Evolutionary conservation across 495 filamentous ascomycete species (phyloP).

Genomic region (Neurospora cerealis): DNA sequence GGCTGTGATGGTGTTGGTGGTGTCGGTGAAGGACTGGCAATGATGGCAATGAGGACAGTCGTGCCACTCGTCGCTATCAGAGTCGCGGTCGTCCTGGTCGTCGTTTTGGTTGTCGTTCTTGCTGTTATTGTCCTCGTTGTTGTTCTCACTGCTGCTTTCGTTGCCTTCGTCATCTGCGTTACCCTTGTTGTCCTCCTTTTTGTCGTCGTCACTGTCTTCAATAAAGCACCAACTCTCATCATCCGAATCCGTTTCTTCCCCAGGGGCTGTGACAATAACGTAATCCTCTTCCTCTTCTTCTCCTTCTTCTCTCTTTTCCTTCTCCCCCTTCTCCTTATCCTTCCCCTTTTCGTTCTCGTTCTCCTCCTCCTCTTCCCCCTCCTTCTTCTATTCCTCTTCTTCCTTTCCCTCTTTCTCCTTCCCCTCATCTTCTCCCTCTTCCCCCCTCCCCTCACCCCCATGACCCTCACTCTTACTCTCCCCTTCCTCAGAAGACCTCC

Average conservation of each 20-base stretch:
- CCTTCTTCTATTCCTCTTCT: background rate
- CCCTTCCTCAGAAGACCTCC: background rate
- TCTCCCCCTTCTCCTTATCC: background rate
- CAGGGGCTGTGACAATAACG: background rate
- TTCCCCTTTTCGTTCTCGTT: background rate
- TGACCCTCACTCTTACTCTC: conserved; percentile 13
- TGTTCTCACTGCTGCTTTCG: background rate
- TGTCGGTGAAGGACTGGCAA: background rate
- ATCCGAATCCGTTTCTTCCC: background rate
- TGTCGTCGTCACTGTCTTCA: background rate
- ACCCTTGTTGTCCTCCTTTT: background rate
- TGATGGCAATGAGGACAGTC: background rate
- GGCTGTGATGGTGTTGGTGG: background rate
- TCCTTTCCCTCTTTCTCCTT: background rate
- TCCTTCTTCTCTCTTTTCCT: background rate
- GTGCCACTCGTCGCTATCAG: background rate
- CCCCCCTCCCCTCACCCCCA: background rate
- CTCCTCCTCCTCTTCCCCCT: background rate
- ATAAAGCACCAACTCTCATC: background rate
- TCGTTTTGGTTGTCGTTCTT: too few species aligned
- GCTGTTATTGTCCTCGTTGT: background rate
- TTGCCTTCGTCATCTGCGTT: background rate
- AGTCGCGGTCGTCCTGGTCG: background rate
- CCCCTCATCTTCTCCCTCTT: background rate
- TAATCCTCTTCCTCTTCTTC: background rate